phyloP scores from a whole-genome alignment of 2,329 filamentous ascomycete genomes.

The Plenodomus biglobosus region DNA sequence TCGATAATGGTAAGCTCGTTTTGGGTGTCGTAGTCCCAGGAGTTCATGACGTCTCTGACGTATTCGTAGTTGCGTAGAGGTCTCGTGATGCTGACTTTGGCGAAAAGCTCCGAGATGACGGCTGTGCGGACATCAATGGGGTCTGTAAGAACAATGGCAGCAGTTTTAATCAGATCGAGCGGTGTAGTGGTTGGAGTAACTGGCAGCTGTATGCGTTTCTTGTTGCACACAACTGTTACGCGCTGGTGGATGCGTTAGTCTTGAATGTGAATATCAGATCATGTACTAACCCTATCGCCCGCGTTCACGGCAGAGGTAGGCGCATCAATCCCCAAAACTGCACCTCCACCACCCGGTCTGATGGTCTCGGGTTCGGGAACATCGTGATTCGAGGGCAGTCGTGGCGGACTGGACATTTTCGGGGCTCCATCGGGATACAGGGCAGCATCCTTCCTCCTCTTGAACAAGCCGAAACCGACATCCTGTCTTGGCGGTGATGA shows the following conservation, averaged over 20 bases:
- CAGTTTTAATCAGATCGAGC: conserved; percentile 69
- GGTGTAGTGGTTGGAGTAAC: conserved; percentile 74
- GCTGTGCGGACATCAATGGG: conserved; percentile 65
- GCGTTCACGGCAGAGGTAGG: conserved; percentile 80
- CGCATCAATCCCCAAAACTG: conserved; percentile 66
- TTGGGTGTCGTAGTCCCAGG: conserved; percentile 81
- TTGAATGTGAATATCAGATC: background rate
- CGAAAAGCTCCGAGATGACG: conserved; percentile 77
- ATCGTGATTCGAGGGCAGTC: conserved; percentile 21
- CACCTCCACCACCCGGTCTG: conserved; percentile 49
- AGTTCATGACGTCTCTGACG: conserved; percentile 85
- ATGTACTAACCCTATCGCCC: conserved; percentile 66
- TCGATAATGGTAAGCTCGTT: conserved; percentile 72
- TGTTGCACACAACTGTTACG: conserved; percentile 72
- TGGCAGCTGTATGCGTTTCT: conserved; percentile 68
- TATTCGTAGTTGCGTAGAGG: conserved; percentile 83
- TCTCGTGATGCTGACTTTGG: conserved; percentile 74
- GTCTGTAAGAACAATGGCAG: conserved; percentile 64
- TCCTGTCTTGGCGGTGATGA: conserved; percentile 36
- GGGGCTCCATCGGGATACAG: conserved; percentile 23
- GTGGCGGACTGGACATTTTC: conserved; percentile 20
- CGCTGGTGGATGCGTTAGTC: conserved; percentile 50
- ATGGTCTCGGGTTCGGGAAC: conserved; percentile 39
- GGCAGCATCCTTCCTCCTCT: conserved; percentile 36
- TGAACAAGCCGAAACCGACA: conserved; percentile 37